Evolutionary conservation across 805 yeast genomes (phyloP), one percentile per base, ranked within the genome.

Genomic region (Suhomyces kilbournensis): DNA sequence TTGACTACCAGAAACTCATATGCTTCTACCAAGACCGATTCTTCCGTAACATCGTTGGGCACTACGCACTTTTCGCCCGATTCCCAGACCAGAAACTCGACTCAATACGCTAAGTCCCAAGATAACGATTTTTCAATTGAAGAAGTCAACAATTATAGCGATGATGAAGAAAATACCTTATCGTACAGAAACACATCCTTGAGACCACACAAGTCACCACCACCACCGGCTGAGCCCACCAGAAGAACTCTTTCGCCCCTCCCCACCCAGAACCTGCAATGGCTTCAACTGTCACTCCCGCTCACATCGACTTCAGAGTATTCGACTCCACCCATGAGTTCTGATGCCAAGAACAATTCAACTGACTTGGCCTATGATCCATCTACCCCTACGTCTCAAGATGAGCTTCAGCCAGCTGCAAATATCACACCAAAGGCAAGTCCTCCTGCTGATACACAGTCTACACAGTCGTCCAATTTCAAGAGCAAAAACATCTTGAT

Each of bases 141-240:
- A 59, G 79, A 75, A 55, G 55, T 57, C 9, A 64, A 71, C 22
- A 69, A 71, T 51, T 75, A 72, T 56, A 63, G 70, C 25, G 78
- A 74, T 38, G 77, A 72, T 46, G 75, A 72, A 14, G 54, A 52
- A 26, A 49, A 28, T 10, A 20, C 15, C 2, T 9, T 46, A 14
- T n/a, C 42, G 8, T 50, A 46, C 9, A 42, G 43, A 39, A 50
- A 52, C 30, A 51, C 59, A 2, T 52, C 56, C 1, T 46, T 56
- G 12, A 51, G 59, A 44, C 54, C 53, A 20, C 50, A 25, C 20
- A 53, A 43, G 44, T 45, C 47, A 6, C 46, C 40, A 6, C 35
- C 30, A 34, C 25, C 14, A 14, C 35, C 7, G 23, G n/a, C 20
- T 23, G 25, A 32, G 39, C 22, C 15, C 10, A n/a, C 8, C 10